Evolutionary conservation across 768 basidiomycete genomes (phyloP).

Genomic region (Kwoniella sp.): DNA sequence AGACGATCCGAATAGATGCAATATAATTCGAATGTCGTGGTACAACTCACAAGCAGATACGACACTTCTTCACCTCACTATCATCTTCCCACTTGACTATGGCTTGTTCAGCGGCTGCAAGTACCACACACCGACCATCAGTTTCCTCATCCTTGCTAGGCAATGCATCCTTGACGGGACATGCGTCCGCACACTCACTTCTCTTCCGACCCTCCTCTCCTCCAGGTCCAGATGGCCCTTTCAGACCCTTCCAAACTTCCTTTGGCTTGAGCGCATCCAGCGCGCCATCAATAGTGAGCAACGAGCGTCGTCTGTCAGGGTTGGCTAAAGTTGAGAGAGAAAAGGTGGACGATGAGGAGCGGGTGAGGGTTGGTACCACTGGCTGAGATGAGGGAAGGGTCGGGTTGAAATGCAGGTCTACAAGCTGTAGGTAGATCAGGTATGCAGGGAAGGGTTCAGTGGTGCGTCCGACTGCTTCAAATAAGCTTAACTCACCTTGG

Average conservation of each 20-base stretch:
- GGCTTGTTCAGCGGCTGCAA: conserved; percentile 83
- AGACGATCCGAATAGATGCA: no score
- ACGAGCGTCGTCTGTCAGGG: conserved; percentile 29
- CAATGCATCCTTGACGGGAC: no score
- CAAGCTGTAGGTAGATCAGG: conserved; percentile 47
- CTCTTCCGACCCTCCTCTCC: conserved; percentile 67
- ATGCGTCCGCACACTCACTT: conserved; percentile 63
- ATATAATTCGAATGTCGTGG: no score
- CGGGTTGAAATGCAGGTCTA: conserved; percentile 60
- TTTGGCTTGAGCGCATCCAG: conserved; percentile 67
- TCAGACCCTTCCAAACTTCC: conserved; percentile 68
- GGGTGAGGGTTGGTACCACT: conserved; percentile 56
- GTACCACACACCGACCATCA: no score
- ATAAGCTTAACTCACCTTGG: conserved; percentile 67
- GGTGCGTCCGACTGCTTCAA: neutral
- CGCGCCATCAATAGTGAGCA: conserved; percentile 44
- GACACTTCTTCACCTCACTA: conserved; percentile 71
- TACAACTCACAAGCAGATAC: conserved; percentile 70
- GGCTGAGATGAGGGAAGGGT: conserved; percentile 30
- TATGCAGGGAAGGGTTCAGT: neutral
- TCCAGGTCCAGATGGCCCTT: conserved; percentile 58
- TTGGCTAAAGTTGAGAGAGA: conserved; percentile 41
- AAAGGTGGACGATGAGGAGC: conserved; percentile 73
- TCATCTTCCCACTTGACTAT: conserved; percentile 97
- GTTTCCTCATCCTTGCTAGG: no score